Conservation (phyloP, 1,284 basidiomycete genomes). For the Rhodotorula sp. region DNA sequence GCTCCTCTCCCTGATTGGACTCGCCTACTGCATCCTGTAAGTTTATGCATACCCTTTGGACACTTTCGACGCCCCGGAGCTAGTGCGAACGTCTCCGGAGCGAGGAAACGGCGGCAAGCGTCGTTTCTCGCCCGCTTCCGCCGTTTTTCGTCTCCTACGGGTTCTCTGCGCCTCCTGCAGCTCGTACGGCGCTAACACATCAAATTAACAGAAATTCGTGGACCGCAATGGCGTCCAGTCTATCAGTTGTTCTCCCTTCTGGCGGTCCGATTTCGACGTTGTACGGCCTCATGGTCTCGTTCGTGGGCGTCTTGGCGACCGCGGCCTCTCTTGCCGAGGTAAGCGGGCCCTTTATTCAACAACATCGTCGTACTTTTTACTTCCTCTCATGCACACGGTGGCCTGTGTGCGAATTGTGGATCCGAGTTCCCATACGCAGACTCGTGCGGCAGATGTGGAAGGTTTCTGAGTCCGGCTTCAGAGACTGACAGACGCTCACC, state of each 20-base stretch:
- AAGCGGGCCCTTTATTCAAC: not conserved
- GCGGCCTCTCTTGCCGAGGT: slow-evolving; percentile 44
- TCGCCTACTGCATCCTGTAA: slow-evolving; percentile 18
- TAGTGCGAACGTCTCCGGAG: not conserved
- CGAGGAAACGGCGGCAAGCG: not conserved
- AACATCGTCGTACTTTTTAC: too few species aligned
- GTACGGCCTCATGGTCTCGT: slow-evolving; percentile 47
- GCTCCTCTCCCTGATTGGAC: slow-evolving; percentile 21
- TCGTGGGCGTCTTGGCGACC: slow-evolving; percentile 42
- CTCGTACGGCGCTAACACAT: too few species aligned
- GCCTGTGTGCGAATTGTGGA: too few species aligned
- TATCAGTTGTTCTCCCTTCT: slow-evolving; percentile 23
- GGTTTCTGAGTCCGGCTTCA: too few species aligned
- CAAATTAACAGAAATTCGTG: slow-evolving; percentile 42
- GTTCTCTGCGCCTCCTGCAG: too few species aligned
- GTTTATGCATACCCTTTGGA: not conserved
- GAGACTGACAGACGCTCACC: not conserved
- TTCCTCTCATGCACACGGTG: too few species aligned
- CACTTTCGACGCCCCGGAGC: too few species aligned
- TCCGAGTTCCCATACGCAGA: too few species aligned
- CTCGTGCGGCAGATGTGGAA: too few species aligned
- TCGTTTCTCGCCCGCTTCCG: not conserved
- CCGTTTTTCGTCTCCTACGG: not conserved
- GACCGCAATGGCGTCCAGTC: slow-evolving; percentile 44
- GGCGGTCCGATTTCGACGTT: slow-evolving; percentile 33